Base-by-base conservation (phyloP, 2,329 filamentous ascomycete species). In the Ramularia endophylla region DNA sequence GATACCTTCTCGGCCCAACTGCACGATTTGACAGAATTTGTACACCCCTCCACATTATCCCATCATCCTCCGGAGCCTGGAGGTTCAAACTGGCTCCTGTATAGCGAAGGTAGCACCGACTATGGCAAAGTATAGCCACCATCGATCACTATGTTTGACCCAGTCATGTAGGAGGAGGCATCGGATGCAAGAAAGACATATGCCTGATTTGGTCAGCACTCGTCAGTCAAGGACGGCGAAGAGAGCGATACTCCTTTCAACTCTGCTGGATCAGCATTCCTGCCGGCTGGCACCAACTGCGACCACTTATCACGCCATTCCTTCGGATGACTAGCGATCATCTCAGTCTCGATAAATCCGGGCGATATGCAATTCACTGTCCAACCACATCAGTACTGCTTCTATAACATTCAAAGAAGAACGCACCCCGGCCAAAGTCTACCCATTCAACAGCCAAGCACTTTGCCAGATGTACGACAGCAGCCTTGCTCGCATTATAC, bases 371-470 rank as follows among this genome's bases (percentile, higher is more conserved):
- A 65, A 45, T 68, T 68, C 12, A 68, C 65, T 2, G 16, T 9
- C 8, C n/a, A 2, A 4, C 11, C n/a, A n/a, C n/a, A 25, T 41
- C 20, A 35, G 31, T 19, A 27, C 16, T 11, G 16, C 56, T 63
- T 30, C 27, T 9, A n/a, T 15, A 15, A 30, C 5, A 15, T 15
- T 12, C 27, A n/a, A 30, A 15, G 15, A 12, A 30, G 12, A 22
- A 19, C 38, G 29, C 28, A 41, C 38, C 47, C 28, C 45, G n/a
- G 4, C 19, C 48, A 39, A 53, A 53, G 50, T 80, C 73, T 0
- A 88, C 86, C 89, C 89, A 95, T 64, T 95, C 88, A 37, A 95
- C 87, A 32, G 87, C 87, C 56, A 95, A 73, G 49, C 83, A 89
- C 52, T 70, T 71, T 20, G 70, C 77, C n/a, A 77, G 59, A 43